Evolutionary conservation across 345 rosid genomes (phyloP), one percentile per base, ranked within the genome.

Genomic region (Euphorbia lathyris): DNA sequence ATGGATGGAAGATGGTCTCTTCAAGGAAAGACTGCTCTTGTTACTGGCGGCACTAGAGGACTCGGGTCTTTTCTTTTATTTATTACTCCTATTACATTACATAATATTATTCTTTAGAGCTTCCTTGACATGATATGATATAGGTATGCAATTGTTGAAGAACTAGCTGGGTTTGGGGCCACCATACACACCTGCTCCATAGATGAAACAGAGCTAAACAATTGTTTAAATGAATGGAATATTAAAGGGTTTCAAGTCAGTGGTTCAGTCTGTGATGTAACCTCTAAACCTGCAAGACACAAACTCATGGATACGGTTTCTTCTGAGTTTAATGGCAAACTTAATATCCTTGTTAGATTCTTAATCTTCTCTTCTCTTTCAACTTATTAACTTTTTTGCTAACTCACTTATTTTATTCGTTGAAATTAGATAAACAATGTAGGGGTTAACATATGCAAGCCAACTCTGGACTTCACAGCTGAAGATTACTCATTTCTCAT

Each of bases 1-100:
- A 14, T n/a, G n/a, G 52, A 51, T 19, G 9, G 0, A 20, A 51
- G 57, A 51, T 86, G 90, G 93, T 81, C 87, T 72, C 90, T 86
- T 59, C 26, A 40, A 1, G 82, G 71, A 22, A 74, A 11, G 65
- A 75, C 75, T 17, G 79, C 79, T 38, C 73, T 79, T 22, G 82
- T 79, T 32, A 75, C 82, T 1, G 79, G 79, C 63, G 82, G 79
- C 59, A 79, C 71, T 63, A 74, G 66, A 42, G 79, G 82, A 58
- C 13, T 79, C 16, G 79, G 82, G 79, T 79, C 5, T 1, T n/a
- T 20, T 51, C 11, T 3, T 20, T 9, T 51, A 7, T 34, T n/a
- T n/a, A n/a, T n/a, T n/a, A 3, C 11, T n/a, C n/a, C n/a, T n/a
- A n/a, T n/a, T n/a, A n/a, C n/a, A n/a, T n/a, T n/a, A n/a, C n/a